Evolutionary conservation across 78 protist genomes (phyloP), one percentile per base, ranked within the genome.

Genomic region (Trichosphaerium sp.): DNA sequence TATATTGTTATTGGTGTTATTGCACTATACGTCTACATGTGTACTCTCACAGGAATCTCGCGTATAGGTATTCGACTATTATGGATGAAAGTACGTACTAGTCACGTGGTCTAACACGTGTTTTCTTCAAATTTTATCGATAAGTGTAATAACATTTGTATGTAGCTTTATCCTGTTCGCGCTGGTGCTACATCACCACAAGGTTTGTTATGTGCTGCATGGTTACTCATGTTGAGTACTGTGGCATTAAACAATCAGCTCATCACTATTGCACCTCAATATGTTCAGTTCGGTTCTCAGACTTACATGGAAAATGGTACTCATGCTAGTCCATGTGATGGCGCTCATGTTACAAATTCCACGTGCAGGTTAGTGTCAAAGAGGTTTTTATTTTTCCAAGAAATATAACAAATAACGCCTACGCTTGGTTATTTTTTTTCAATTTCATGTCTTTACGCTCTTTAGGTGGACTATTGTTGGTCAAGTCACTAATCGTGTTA

Each of bases 211-310:
- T 31, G 71, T n/a, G 68, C 74, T 4, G 37, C 80, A 1, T 47
- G 65, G 11, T 25, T 80, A 14, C 64, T 80, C 25, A 80, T 80
- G 85, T 56, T 71, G 23, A 15, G 65, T 34, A 59, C 41, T 41
- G 63, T 80, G 5, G 47, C 71, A 49, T 28, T 80, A 4, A 80
- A 71, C 41, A 26, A 67, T 25, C 75, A 80, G 44, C 70, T 80
- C 34, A 12, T 65, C 29, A 41, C 42, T 15, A 40, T 80, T 28
- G 85, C 79, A 25, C 85, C 85, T 28, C 63, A 67, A 21, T 80
- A 80, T 49, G 41, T 43, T 11, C 65, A 69, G 78, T 80, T 54
- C 57, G 85, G 85, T 11, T 68, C 85, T 40, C 85, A 80, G 70
- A 74, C 62, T 14, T 70, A 26, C 23, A 37, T 18, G 51, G 54